Conservation (phyloP, 176 grass and related monocot genomes). For the Cocos nucifera region DNA sequence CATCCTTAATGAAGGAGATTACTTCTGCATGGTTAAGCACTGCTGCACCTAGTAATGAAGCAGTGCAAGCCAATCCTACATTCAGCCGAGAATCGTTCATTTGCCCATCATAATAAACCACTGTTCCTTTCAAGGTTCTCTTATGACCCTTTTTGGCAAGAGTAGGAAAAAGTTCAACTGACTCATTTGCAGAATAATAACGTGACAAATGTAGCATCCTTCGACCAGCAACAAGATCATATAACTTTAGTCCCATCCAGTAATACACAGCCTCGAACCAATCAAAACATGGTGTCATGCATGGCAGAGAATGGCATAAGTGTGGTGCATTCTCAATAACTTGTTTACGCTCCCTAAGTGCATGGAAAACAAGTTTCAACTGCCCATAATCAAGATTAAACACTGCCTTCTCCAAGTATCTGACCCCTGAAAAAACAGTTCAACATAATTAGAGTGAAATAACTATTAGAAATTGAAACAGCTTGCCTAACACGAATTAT, state of each 20-base stretch:
- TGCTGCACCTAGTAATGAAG: slow-evolving; percentile 69
- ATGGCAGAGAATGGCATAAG: slow-evolving; percentile 77
- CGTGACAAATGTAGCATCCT: slow-evolving; percentile 82
- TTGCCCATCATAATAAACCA: slow-evolving; percentile 96
- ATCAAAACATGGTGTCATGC: slow-evolving; percentile 98
- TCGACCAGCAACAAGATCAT: slow-evolving; percentile 84
- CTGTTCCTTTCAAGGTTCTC: slow-evolving; percentile 76
- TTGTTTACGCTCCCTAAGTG: slow-evolving; percentile 85
- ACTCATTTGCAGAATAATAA: slow-evolving; percentile 92
- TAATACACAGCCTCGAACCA: slow-evolving; percentile 96
- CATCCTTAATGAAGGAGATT: slow-evolving; percentile 75
- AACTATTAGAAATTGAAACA: too few species aligned
- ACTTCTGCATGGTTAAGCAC: slow-evolving; percentile 96
- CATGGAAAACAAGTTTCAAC: slow-evolving; percentile 90
- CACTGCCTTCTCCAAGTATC: slow-evolving; percentile 95
- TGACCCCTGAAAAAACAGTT: slow-evolving; percentile 47
- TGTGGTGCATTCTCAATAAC: slow-evolving; percentile 92
- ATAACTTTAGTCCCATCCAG: slow-evolving; percentile 86
- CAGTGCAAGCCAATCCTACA: slow-evolving; percentile 82
- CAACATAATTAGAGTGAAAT: not conserved
- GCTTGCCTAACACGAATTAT: too few species aligned
- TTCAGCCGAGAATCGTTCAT: slow-evolving; percentile 94
- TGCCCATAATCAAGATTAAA: slow-evolving; percentile 93
- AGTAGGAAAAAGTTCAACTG: slow-evolving; percentile 80
- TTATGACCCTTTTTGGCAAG: slow-evolving; percentile 52